Evolutionary conservation across 805 yeast genomes (phyloP).

Genomic region (Candida schatavii): DNA sequence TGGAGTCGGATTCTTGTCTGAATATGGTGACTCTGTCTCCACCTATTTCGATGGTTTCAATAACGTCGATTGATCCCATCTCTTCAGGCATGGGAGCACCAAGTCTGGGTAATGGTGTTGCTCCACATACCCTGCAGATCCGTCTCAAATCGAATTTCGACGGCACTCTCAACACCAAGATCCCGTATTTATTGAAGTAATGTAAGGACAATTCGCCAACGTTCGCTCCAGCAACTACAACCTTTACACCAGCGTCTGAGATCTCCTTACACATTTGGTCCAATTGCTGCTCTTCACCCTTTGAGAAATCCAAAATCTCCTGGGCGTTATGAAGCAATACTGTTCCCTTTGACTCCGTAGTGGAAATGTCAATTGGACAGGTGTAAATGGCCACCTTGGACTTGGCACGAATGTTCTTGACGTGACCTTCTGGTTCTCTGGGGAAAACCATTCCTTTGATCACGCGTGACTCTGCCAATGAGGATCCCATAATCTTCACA

Average conservation of each 20-base stretch:
- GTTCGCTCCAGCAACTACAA: constrained; percentile 91
- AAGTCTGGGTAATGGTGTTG: constrained; percentile 89
- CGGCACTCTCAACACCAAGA: constrained; percentile 84
- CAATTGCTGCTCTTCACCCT: constrained; percentile 93
- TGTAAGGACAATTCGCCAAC: constrained; percentile 92
- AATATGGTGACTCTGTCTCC: constrained; percentile 96
- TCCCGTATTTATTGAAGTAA: constrained; percentile 81
- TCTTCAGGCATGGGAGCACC: constrained; percentile 97
- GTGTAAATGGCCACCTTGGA: constrained; percentile 91
- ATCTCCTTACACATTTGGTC: constrained; percentile 83
- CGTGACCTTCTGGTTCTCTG: constrained; percentile 91
- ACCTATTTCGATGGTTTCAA: constrained; percentile 92
- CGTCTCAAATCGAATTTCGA: constrained; percentile 94
- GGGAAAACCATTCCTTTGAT: constrained; percentile 98
- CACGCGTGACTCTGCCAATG: constrained; percentile 70
- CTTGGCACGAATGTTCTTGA: constrained; percentile 56
- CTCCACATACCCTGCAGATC: constrained; percentile 94
- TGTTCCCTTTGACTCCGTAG: constrained; percentile 98
- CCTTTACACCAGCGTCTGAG: constrained; percentile 78
- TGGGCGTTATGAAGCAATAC: constrained; percentile 93
- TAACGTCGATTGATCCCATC: constrained; percentile 81
- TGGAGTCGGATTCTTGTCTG: constrained; percentile 65
- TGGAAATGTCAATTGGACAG: constrained; percentile 90
- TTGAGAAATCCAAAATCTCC: constrained; percentile 93
- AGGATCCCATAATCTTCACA: constrained; percentile 93